Conservation (phyloP, 345 rosid genomes). For the Dipteronia dyeriana region DNA sequence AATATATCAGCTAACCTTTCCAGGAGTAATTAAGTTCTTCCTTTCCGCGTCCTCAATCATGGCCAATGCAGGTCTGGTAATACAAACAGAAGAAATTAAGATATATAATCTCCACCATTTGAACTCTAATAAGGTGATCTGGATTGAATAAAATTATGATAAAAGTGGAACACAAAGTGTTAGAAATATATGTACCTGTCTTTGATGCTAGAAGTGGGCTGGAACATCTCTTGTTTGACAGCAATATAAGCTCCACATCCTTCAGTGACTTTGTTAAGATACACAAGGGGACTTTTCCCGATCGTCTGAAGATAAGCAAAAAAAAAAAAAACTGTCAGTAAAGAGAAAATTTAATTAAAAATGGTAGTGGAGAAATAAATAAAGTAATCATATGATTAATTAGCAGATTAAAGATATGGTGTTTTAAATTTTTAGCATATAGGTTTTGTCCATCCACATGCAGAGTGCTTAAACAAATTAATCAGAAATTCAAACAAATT, state of each 20-base stretch:
- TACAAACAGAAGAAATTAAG: background rate
- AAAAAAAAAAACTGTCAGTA: too few species aligned
- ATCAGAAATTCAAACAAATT: too few species aligned
- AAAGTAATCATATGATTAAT: background rate
- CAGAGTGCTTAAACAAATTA: background rate
- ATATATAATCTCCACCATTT: background rate
- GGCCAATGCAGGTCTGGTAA: slow-evolving; percentile 77
- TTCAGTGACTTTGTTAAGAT: slow-evolving; percentile 79
- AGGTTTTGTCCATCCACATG: background rate
- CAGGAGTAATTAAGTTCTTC: slow-evolving; percentile 73
- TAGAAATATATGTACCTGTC: slow-evolving; percentile 53
- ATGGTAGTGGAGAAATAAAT: background rate
- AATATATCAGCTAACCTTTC: slow-evolving; percentile 48
- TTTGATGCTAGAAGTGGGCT: slow-evolving; percentile 90
- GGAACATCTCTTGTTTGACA: slow-evolving; percentile 92
- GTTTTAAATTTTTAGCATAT: background rate
- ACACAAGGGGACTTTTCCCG: slow-evolving; percentile 84
- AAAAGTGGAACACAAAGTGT: too few species aligned
- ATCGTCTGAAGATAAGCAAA: slow-evolving; percentile 48
- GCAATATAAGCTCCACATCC: slow-evolving; percentile 92
- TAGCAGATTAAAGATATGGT: background rate
- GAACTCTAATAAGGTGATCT: background rate
- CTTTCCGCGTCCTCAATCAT: slow-evolving; percentile 83
- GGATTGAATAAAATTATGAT: too few species aligned
- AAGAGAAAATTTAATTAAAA: background rate